A percentile compares a stretch with the other conserved stretches of the same genome.
Evolutionary conservation across 2,329 filamentous ascomycete genomes (phyloP).

Genomic region (Fusarium sp.): DNA sequence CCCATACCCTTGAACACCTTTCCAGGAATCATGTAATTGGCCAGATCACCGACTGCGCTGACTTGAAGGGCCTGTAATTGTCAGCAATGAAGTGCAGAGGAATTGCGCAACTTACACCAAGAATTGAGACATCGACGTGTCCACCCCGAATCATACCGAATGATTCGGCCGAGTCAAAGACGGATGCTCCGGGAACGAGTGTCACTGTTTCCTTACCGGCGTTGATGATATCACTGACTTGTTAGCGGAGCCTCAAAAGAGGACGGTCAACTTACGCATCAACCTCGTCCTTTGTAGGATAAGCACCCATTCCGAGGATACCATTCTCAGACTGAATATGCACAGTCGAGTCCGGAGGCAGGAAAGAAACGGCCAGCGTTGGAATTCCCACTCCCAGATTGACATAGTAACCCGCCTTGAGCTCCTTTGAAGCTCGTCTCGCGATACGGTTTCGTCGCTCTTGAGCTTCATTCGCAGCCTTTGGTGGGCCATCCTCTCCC

Average conservation of each 20-base stretch:
- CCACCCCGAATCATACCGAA: slow-evolving; percentile 90
- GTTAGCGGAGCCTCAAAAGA: slow-evolving; percentile 5
- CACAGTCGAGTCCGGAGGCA: slow-evolving; percentile 75
- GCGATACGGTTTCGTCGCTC: slow-evolving; percentile 77
- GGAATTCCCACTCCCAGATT: slow-evolving; percentile 89
- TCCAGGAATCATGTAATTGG: slow-evolving; percentile 91
- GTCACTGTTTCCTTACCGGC: slow-evolving; percentile 91
- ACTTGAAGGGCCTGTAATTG: slow-evolving; percentile 74
- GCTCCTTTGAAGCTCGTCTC: slow-evolving; percentile 79
- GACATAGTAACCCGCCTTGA: slow-evolving; percentile 83
- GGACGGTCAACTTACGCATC: slow-evolving; percentile 63
- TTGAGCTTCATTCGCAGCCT: slow-evolving; percentile 59
- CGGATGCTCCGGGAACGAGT: slow-evolving; percentile 77
- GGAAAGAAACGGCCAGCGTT: slow-evolving; percentile 82
- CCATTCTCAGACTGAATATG: slow-evolving; percentile 91
- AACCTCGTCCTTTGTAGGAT: slow-evolving; percentile 76
- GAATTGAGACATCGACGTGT: slow-evolving; percentile 84
- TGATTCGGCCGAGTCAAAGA: slow-evolving; percentile 83
- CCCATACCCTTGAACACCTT: slow-evolving; percentile 92
- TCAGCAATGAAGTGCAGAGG: slow-evolving; percentile 2
- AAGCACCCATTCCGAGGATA: slow-evolving; percentile 84
- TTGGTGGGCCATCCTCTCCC: slow-evolving; percentile 51
- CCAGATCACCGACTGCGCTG: slow-evolving; percentile 79
- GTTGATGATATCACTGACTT: slow-evolving; percentile 76
- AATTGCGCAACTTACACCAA: slow-evolving; percentile 63